Base-by-base conservation (phyloP, 768 basidiomycete genomes). In the Krasilnikovozyma curviuscula region DNA sequence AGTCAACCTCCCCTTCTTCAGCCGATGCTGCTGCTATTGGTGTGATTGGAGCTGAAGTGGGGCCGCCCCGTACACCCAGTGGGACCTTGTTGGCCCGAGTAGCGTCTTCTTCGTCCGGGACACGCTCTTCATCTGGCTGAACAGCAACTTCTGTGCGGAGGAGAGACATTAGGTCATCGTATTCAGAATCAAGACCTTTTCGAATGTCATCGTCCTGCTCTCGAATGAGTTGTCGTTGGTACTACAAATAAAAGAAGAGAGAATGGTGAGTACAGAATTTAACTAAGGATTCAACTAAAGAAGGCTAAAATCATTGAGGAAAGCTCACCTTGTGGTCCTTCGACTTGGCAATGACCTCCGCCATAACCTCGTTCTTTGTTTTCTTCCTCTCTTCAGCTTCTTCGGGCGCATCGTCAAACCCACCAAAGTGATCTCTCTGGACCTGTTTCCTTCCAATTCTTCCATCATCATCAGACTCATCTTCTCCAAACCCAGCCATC, bases 291-390 rank as follows among this genome's bases (percentile, higher is more conserved):
- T 7, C 8, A 18, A 37, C 23, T 3, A 41, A 25, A 7, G 21
- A 41, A 41, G n/a, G 16, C 39, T 41, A 7, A 25, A n/a, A n/a
- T 27, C 13, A 31, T 16, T 33, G 12, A n/a, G 19, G 27, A 49
- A 47, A 46, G 61, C 66, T 27, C 56, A 85, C 91, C 70, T 91
- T 95, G 68, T 97, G 77, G 42, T 78, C 76, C 65, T 98, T 98
- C 66, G 85, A 89, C 66, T 97, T 98, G 1, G 85, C 82, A 38
- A 98, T 84, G 29, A 98, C 82, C 63, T 98, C 93, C 0, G 82
- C 76, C 93, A 98, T 97, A 52, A 95, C 83, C 59, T 98, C 89
- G 2, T 83, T 79, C 65, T 91, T 93, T 4, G 79, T 76, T 66
- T 83, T 91, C 66, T 91, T 93, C 50, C 78, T 70, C 3, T 67